Percentiles rank a stretch among this genome's conserved stretches.
These are phyloP conservation scores for Fraxinus ornus DNA, from an alignment of 305 asterid species.

Conservation along the genomic window DNA sequence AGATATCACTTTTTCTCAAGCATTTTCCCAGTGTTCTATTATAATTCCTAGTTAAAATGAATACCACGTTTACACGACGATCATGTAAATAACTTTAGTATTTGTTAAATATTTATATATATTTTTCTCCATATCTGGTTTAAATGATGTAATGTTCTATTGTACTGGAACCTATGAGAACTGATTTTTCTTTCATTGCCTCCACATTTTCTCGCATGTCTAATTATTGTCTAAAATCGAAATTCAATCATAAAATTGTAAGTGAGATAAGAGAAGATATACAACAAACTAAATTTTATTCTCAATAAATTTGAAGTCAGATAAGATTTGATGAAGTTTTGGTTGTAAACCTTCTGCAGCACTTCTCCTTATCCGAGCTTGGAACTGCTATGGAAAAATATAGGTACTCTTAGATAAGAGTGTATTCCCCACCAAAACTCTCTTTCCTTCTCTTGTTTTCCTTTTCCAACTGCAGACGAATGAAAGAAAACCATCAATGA, in stretches of 20 bases:
- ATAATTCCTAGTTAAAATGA: background rate
- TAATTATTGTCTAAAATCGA: background rate
- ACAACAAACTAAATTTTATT: no score
- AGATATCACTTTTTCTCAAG: conserved; percentile 8
- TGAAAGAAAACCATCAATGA: no score
- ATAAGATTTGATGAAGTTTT: no score
- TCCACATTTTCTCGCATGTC: no score
- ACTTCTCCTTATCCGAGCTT: background rate
- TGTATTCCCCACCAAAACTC: no score
- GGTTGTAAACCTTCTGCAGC: background rate
- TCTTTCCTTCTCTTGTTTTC: no score
- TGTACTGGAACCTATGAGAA: no score
- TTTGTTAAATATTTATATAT: background rate
- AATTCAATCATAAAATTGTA: no score
- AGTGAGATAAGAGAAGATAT: background rate
- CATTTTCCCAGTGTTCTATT: background rate
- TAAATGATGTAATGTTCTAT: background rate
- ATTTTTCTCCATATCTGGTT: background rate
- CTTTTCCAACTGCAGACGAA: no score
- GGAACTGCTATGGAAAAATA: background rate
- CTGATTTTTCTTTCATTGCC: no score
- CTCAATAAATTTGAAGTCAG: no score
- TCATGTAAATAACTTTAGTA: conserved; percentile 25
- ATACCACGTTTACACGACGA: background rate
- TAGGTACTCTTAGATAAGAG: background rate